Conservation (phyloP, 768 basidiomycete genomes). For the Suillus luteus region DNA sequence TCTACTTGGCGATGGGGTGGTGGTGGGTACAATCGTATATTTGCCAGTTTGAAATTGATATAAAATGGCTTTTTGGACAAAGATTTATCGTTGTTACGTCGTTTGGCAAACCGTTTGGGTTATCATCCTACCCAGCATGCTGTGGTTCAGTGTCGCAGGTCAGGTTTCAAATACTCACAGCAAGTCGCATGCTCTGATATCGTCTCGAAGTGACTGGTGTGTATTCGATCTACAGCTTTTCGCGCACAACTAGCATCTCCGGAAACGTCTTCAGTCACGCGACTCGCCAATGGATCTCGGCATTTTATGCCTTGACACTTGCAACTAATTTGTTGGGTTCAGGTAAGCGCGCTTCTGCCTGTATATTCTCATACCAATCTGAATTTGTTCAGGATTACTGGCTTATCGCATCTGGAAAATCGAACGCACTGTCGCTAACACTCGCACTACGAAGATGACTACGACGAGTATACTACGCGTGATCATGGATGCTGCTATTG, state of each 20-base stretch:
- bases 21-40: conserved; percentile 23
- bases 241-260: conserved; percentile 1
- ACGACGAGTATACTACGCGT: conserved; percentile 28
- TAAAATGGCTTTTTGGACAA: neutral
- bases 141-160: conserved; percentile 33
- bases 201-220: conserved; percentile 23
- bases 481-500: conserved; percentile 39
- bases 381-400: conserved; percentile 24
- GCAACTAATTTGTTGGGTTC: conserved; percentile 36
- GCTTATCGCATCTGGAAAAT: conserved; percentile 35
- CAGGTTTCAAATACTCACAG: neutral
- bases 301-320: conserved; percentile 36
- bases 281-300: conserved; percentile 36
- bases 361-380: neutral
- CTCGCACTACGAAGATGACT: neutral
- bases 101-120: conserved; percentile 33
- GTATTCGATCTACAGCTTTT: conserved; percentile 20
- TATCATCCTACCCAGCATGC: conserved; percentile 30
- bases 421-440: conserved; percentile 19
- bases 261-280: conserved; percentile 28
- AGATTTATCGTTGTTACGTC: conserved; percentile 34
- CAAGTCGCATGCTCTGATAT: neutral
- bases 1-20: conserved; percentile 31
- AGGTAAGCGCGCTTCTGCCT: conserved; percentile 19
- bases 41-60: neutral